Conservation (phyloP, 2,329 filamentous ascomycete species). For the Ophiocordyceps robertsii region DNA sequence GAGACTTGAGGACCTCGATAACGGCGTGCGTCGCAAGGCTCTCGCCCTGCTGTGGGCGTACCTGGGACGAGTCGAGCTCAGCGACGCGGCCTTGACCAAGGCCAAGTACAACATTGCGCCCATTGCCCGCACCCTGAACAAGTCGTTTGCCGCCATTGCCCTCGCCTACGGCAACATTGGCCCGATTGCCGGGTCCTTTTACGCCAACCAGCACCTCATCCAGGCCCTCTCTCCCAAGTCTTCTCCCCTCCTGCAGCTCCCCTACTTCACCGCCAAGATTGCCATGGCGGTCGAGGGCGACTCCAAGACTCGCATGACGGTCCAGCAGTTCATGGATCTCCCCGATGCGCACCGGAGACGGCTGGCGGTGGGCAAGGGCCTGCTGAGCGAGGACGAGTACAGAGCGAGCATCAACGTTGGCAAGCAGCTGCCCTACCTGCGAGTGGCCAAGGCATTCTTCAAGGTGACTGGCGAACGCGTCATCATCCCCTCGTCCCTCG, state of each 20-base stretch:
- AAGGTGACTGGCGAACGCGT: constrained; percentile 92
- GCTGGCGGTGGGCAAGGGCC: constrained; percentile 54
- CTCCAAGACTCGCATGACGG: constrained; percentile 58
- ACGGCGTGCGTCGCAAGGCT: constrained; percentile 69
- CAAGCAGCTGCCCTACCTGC: constrained; percentile 69
- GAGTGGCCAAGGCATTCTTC: constrained; percentile 90
- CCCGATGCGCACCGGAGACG: constrained; percentile 61
- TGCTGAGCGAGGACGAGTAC: constrained; percentile 68
- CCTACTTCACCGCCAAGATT: constrained; percentile 61
- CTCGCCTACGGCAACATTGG: constrained; percentile 76
- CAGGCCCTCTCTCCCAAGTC: constrained; percentile 76
- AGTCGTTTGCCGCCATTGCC: constrained; percentile 75
- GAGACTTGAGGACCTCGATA: constrained; percentile 68
- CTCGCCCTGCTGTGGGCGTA: constrained; percentile 91
- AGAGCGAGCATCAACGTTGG: constrained; percentile 62
- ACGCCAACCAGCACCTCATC: constrained; percentile 72
- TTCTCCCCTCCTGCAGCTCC: constrained; percentile 84
- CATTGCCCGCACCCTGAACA: constrained; percentile 71
- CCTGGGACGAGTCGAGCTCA: constrained; percentile 74
- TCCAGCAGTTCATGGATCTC: constrained; percentile 83
- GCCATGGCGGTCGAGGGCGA: constrained; percentile 59
- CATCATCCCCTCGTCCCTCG: constrained; percentile 83
- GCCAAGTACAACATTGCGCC: constrained; percentile 85
- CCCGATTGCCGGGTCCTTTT: constrained; percentile 72
- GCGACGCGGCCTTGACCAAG: constrained; percentile 62